Conservation (phyloP, 768 basidiomycete genomes). For the Tricholomella constricta region DNA sequence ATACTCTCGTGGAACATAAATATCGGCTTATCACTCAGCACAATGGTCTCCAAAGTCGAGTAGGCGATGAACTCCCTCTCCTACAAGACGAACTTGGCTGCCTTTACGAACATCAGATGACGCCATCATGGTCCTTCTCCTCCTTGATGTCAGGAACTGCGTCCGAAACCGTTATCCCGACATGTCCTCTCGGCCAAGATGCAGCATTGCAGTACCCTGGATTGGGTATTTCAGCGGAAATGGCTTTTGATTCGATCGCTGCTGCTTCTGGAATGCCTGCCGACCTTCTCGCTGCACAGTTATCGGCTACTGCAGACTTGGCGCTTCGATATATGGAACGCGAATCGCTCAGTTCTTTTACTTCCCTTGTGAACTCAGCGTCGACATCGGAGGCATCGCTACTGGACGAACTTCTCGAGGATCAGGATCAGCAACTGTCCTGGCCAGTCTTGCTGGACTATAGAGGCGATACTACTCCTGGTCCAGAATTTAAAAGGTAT, state of each 20-base stretch:
- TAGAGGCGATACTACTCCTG: constrained; percentile 14
- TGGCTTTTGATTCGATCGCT: constrained; percentile 26
- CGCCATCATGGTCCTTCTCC: constrained; percentile 14
- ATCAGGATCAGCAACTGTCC: not conserved
- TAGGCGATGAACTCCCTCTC: constrained; percentile 10
- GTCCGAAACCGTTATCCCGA: not conserved
- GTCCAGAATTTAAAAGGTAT: constrained; percentile 37
- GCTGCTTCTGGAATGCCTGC: constrained; percentile 36
- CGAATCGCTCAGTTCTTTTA: not conserved
- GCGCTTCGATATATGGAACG: constrained; percentile 30
- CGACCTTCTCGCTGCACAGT: constrained; percentile 33
- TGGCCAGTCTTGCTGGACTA: constrained; percentile 5
- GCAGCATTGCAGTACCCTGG: constrained; percentile 4
- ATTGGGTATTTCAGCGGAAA: constrained; percentile 7
- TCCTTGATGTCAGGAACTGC: not conserved
- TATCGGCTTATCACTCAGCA: not conserved
- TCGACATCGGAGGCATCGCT: constrained; percentile 3
- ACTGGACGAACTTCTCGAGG: constrained; percentile 7
- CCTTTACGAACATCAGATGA: constrained; percentile 12
- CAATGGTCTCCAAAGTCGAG: constrained; percentile 2
- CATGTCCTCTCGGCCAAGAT: not conserved
- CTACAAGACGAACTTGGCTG: constrained; percentile 16
- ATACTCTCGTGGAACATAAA: not conserved
- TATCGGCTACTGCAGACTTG: constrained; percentile 36
- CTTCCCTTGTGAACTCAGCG: not conserved